A percentile compares a stretch with the other conserved stretches of the same genome.
phyloP scores from a whole-genome alignment of 228 moss, liverwort and hornwort species.

The Sphagnum magellanicum region DNA sequence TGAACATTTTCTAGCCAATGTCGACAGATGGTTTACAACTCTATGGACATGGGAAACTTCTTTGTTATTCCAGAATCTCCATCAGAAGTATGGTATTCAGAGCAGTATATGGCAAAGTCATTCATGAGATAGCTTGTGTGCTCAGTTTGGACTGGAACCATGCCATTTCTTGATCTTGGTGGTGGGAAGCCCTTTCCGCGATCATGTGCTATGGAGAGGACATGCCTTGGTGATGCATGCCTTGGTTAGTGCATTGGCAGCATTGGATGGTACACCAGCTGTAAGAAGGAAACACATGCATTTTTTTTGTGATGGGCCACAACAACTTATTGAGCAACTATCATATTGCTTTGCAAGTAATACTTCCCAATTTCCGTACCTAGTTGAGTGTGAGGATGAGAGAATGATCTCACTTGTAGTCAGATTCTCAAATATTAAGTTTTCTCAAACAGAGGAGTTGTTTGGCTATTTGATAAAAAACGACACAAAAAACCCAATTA shows the following conservation, averaged over 20 bases:
- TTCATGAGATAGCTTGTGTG: slow-evolving; percentile 48
- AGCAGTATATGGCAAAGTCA: slow-evolving; percentile 56
- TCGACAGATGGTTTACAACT: slow-evolving; percentile 59
- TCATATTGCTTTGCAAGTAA: slow-evolving; percentile 52
- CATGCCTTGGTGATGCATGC: slow-evolving; percentile 81
- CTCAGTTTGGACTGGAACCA: slow-evolving; percentile 29
- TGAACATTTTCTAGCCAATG: not conserved
- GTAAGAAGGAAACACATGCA: slow-evolving; percentile 17
- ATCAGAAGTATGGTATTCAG: slow-evolving; percentile 61
- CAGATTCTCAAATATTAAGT: too few species aligned
- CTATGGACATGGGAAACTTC: slow-evolving; percentile 65
- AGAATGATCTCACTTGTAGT: too few species aligned
- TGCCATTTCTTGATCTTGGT: slow-evolving; percentile 53
- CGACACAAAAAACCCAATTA: too few species aligned
- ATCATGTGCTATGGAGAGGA: slow-evolving; percentile 73
- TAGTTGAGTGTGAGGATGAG: too few species aligned
- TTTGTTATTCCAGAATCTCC: slow-evolving; percentile 85
- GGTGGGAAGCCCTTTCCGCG: slow-evolving; percentile 72
- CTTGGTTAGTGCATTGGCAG: slow-evolving; percentile 23
- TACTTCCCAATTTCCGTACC: too few species aligned
- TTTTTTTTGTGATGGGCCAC: slow-evolving; percentile 51
- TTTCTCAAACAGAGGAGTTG: too few species aligned
- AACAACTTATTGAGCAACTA: slow-evolving; percentile 55
- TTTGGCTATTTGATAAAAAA: too few species aligned
- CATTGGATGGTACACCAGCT: slow-evolving; percentile 6